A percentile compares a stretch with the other conserved stretches of the same genome.
Evolutionary conservation across 768 basidiomycete species (phyloP).

Genomic region (Tricholoma sp.): DNA sequence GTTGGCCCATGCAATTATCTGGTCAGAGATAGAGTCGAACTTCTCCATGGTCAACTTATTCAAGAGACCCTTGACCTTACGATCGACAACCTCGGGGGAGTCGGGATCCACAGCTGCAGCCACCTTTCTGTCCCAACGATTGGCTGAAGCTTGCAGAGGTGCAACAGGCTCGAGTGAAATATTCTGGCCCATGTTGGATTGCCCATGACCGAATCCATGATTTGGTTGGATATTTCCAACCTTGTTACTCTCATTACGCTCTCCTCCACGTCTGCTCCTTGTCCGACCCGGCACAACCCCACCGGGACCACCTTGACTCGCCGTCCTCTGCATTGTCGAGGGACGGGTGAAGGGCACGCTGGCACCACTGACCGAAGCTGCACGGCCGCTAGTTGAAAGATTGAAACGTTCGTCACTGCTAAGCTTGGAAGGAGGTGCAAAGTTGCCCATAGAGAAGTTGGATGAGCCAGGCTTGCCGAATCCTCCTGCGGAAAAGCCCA

Average conservation of each 20-base stretch:
- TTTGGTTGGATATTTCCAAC: conserved; percentile 27
- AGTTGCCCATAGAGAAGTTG: conserved; percentile 62
- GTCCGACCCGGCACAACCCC: conserved; percentile 47
- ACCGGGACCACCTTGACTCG: conserved; percentile 59
- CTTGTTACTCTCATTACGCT: conserved; percentile 56
- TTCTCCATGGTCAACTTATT: conserved; percentile 98
- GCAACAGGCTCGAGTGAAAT: conserved; percentile 59
- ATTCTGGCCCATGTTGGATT: conserved; percentile 19
- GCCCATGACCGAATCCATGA: conserved; percentile 30
- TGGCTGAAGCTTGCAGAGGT: conserved; percentile 73
- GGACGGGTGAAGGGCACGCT: conserved; percentile 51
- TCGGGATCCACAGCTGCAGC: conserved; percentile 45
- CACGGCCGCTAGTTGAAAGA: conserved; percentile 39
- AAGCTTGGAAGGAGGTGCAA: conserved; percentile 49
- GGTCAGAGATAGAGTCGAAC: conserved; percentile 92
- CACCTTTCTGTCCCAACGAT: conserved; percentile 74
- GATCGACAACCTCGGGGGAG: conserved; percentile 82
- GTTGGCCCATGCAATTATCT: conserved; percentile 95
- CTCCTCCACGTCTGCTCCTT: conserved; percentile 81
- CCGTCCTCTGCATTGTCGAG: conserved; percentile 61
- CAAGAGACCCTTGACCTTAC: conserved; percentile 86
- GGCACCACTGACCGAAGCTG: conserved; percentile 51
- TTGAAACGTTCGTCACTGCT: conserved; percentile 69
- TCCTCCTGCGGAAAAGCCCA: conserved; percentile 28
- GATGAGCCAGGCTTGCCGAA: conserved; percentile 45